Conservation (phyloP, 208 protist genomes). For the Leishmania tropica region DNA sequence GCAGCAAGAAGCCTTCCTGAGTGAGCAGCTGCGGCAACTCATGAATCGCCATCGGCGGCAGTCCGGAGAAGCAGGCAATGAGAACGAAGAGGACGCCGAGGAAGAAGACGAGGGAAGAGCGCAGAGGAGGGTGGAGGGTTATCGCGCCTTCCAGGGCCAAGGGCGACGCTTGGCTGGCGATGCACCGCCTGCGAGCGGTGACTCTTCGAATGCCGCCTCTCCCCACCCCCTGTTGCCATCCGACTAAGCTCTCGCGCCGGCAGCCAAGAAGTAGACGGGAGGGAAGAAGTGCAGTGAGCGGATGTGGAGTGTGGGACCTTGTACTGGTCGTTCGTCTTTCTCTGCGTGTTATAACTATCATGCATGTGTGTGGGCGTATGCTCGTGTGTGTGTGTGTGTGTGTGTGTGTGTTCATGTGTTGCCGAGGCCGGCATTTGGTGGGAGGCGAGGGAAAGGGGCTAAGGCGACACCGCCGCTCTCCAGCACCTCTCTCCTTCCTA, state of each 20-base stretch:
- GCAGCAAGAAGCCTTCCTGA: constrained; percentile 24
- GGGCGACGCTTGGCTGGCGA: constrained; percentile 25
- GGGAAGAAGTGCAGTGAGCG: neutral
- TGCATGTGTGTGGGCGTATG: neutral
- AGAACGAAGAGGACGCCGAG: constrained; percentile 4
- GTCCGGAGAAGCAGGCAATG: neutral
- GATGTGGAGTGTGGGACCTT: neutral
- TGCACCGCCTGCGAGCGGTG: neutral
- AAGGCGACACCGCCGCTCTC: neutral
- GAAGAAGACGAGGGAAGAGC: constrained; percentile 1
- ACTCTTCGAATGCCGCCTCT: neutral
- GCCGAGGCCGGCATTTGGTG: neutral
- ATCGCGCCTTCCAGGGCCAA: constrained; percentile 25
- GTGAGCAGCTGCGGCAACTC: constrained; percentile 26
- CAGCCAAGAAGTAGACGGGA: neutral
- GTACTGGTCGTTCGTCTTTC: neutral
- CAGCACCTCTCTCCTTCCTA: neutral
- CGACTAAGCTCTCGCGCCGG: neutral
- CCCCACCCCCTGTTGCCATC: neutral
- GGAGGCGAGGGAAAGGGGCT: neutral
- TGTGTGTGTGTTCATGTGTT: neutral
- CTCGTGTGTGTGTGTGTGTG: neutral
- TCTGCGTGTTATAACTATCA: neutral
- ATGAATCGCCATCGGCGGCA: constrained; percentile 19
- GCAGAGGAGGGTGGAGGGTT: neutral